Evolutionary conservation across 352 stramenopile species (phyloP), one percentile per base, ranked within the genome.

Genomic region (Phytophthora kernoviae): DNA sequence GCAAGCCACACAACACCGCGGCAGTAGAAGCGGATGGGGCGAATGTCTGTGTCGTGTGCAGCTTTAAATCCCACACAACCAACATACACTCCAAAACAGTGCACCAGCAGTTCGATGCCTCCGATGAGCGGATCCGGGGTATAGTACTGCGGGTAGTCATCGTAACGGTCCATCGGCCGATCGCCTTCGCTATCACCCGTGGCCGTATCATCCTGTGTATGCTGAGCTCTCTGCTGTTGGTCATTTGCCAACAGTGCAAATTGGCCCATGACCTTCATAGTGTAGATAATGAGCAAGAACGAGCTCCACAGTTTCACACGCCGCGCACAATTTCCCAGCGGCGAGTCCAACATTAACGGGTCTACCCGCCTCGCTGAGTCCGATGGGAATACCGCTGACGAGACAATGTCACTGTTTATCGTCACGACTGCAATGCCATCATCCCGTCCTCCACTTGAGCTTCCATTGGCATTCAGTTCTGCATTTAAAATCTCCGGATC

Each of bases 221-320:
- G 56, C 37, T 77, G 56, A 2, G 58, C 70, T 17, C 79, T 77
- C 33, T 84, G 73, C 24, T 91, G 82, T 53, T 94, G 84, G 36
- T 92, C 81, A 58, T 94, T 93, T 5, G 87, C 84, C 10, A 95
- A 68, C 40, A 94, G 52, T 36, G 87, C 87, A 62, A 93, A 93
- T 43, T 93, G 83, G 1, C 84, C 83, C 80, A 95, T 93, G 24
- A 94, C 82, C 54, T 95, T 95, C 87, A 95, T 95, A 3, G 87
- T 93, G 75, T 95, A 92, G 45, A 95, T 93, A 53, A 95, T 94
- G 22, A 95, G 55, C 45, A 95, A 57, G 49, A 95, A 94, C 10
- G 84, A 94, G 40, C 84, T 93, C 87, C 87, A 95, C 32, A 95
- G 79, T 58, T 95, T 95, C 33, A 95, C 84, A 43, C 87, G 81